Conservation (phyloP, 2,329 filamentous ascomycete species). For the Ophiostoma ips region DNA sequence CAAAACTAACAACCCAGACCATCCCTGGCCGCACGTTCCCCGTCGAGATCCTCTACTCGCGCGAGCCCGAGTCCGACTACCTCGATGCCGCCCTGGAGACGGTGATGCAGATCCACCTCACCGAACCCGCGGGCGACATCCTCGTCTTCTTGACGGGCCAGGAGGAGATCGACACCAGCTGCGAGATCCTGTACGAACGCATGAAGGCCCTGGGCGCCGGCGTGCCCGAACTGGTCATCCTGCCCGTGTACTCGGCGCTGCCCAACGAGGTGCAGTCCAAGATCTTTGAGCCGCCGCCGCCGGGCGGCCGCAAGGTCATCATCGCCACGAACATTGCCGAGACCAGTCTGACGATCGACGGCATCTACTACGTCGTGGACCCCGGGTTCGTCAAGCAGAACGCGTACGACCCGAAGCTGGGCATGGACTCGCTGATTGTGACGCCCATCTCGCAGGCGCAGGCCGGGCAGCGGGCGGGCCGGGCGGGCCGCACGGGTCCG, state of each 20-base stretch:
- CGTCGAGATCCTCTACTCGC: slow-evolving; percentile 89
- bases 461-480: slow-evolving; percentile 83
- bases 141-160: slow-evolving; percentile 94
- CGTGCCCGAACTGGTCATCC: slow-evolving; percentile 80
- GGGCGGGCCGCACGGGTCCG: slow-evolving; percentile 85
- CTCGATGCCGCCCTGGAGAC: slow-evolving; percentile 87
- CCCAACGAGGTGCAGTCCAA: slow-evolving; percentile 86
- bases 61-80: slow-evolving; percentile 92
- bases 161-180: slow-evolving; percentile 92
- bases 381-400: slow-evolving; percentile 97
- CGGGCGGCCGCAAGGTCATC: slow-evolving; percentile 79
- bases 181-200: slow-evolving; percentile 81
- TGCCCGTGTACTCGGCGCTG: slow-evolving; percentile 91
- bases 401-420: slow-evolving; percentile 89
- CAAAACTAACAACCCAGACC: slow-evolving; percentile 27
- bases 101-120: slow-evolving; percentile 95
- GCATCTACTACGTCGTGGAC: slow-evolving; percentile 94
- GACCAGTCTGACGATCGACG: slow-evolving; percentile 94
- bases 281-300: slow-evolving; percentile 87
- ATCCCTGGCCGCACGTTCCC: slow-evolving; percentile 93
- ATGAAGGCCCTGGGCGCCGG: slow-evolving; percentile 90
- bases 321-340: slow-evolving; percentile 98
- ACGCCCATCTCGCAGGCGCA: slow-evolving; percentile 95
- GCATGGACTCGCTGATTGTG: slow-evolving; percentile 93
- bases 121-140: slow-evolving; percentile 84